A percentile compares a stretch with the other conserved stretches of the same genome.
phyloP scores from a whole-genome alignment of 73 alveolate species.

The Uronychia binucleata region DNA sequence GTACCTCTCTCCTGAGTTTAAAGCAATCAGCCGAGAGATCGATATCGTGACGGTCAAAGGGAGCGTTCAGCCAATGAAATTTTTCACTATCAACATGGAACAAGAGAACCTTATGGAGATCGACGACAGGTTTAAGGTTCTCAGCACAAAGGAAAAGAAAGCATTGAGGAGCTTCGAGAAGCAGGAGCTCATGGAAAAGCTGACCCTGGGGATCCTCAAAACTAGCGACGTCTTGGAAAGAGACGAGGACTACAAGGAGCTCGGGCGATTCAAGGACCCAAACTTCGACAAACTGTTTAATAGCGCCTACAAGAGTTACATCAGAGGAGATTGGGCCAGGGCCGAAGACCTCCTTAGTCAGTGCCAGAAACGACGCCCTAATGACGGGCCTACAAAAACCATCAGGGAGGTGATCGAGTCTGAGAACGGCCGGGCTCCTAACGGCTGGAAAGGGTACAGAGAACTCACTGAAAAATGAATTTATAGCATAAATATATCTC shows the following conservation, averaged over 20 bases:
- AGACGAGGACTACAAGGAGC: constrained; percentile 29
- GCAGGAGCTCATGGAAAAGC: neutral
- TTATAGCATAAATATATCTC: too few species aligned
- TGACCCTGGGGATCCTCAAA: constrained; percentile 2
- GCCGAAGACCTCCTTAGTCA: constrained; percentile 48
- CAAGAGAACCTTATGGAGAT: constrained; percentile 1
- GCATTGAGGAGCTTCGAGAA: constrained; percentile 24
- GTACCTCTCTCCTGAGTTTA: constrained; percentile 54
- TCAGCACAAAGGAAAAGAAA: constrained; percentile 17
- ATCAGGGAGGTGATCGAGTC: constrained; percentile 22
- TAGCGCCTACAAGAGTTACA: constrained; percentile 43
- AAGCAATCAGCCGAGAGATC: constrained; percentile 57
- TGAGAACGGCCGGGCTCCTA: constrained; percentile 42
- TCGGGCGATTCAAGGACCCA: constrained; percentile 20
- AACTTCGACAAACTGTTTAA: constrained; percentile 28
- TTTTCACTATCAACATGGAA: constrained; percentile 83
- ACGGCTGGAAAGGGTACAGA: constrained; percentile 54
- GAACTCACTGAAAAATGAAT: constrained; percentile 68
- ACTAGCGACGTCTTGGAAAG: constrained; percentile 21
- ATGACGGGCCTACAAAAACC: constrained; percentile 52
- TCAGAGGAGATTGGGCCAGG: constrained; percentile 61
- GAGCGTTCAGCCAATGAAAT: constrained; percentile 82
- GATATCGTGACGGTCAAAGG: constrained; percentile 95
- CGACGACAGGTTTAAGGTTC: neutral
- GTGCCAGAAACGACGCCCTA: constrained; percentile 38